Evolutionary conservation across 306 rosid species (phyloP).

Genomic region (Gastrolobium bilobum): DNA sequence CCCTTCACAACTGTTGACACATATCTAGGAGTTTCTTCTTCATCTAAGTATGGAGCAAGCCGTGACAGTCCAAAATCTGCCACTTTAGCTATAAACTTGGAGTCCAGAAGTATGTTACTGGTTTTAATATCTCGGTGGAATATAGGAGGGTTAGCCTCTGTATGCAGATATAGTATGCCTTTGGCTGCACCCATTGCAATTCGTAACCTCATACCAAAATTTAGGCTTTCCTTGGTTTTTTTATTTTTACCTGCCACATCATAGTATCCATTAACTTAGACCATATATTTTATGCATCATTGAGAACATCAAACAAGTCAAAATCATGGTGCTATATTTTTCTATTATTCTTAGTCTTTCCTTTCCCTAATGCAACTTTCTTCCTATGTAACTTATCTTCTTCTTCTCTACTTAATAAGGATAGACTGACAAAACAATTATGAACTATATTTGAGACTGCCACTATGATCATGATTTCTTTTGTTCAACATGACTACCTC

Average conservation of each 20-base stretch:
- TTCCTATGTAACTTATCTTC: slow-evolving; percentile 22
- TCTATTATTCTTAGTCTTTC: slow-evolving; percentile 10
- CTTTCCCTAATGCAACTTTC: slow-evolving; percentile 14
- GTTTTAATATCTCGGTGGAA: slow-evolving; percentile 94
- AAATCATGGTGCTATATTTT: not conserved
- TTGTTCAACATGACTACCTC: slow-evolving; percentile 2
- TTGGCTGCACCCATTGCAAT: slow-evolving; percentile 87
- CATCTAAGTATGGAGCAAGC: slow-evolving; percentile 75
- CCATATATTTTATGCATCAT: slow-evolving; percentile 1
- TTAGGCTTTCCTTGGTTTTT: slow-evolving; percentile 56
- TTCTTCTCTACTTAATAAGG: not conserved
- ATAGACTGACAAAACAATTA: not conserved
- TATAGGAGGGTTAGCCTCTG: slow-evolving; percentile 95
- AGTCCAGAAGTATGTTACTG: slow-evolving; percentile 85
- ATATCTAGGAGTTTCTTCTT: slow-evolving; percentile 72
- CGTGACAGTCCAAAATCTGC: slow-evolving; percentile 95
- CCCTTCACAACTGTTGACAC: slow-evolving; percentile 94
- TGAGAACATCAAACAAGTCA: slow-evolving; percentile 28
- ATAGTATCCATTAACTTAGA: slow-evolving; percentile 34
- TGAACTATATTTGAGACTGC: slow-evolving; percentile 6
- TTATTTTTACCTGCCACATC: slow-evolving; percentile 63
- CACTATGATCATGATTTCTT: slow-evolving; percentile 3
- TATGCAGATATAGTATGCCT: slow-evolving; percentile 89
- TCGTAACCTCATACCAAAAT: slow-evolving; percentile 66
- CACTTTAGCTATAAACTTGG: slow-evolving; percentile 75